Evolutionary conservation across 805 yeast species (phyloP), one percentile per base, ranked within the genome.

Genomic region (Cyberlindnera japonica): DNA sequence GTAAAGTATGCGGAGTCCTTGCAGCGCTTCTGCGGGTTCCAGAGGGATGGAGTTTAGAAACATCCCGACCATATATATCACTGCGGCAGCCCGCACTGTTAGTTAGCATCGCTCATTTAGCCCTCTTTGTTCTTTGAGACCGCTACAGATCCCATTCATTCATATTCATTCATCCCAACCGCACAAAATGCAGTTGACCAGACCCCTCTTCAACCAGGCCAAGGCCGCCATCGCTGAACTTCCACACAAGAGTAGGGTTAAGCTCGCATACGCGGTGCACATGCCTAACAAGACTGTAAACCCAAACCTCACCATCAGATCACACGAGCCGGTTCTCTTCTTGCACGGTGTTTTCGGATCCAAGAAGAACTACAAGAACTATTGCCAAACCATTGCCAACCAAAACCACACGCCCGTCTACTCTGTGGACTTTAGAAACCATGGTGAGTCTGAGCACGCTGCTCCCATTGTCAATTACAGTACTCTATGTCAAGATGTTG

Each of bases 311-410:
- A 37, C 38, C 33, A 39, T 48, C 33, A 49, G 54, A 41, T 49
- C 50, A 21, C 52, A 54, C 23, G 46, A 47, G 29, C 71, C 74
- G 5, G 50, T 72, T 8, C 49, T 74, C 14, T 58, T 73, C 54
- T 45, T 74, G 21, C 79, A 73, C 44, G 79, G 79, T 13, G 58
- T 74, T 16, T 68, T 73, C 44, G 79, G 78, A 4, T 64, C 69
- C 22, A 66, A 65, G 37, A 64, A 57, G 39, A 69, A 69, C 51
- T 74, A 62, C 45, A 49, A 58, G 26, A 51, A 58, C 13, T 68
- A 64, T 10, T 73, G 69, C 6, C 57, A 64, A 39, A 54, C 51
- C 11, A 53, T 73, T 16, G 55, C 67, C 19, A 47, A 54, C 29
- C 40, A 36, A 3, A 56, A 66, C 7, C 54, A 58, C 13, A 53